Base-by-base conservation (phyloP, 495 filamentous ascomycete genomes). In the Trichoderma erinaceum region DNA sequence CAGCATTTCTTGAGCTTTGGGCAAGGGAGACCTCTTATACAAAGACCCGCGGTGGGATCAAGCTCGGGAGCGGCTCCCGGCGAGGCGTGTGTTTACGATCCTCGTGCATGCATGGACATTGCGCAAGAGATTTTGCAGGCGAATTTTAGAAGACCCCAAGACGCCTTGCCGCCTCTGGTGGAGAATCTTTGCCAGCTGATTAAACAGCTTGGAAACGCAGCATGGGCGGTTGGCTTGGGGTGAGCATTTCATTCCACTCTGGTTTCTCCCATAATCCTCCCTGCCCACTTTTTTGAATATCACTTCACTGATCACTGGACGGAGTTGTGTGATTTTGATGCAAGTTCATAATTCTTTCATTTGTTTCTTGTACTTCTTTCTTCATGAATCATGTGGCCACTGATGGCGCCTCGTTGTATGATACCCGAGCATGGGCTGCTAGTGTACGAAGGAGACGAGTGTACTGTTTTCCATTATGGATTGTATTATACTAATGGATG, bases 121-220 rank as follows among this genome's bases (percentile, higher is more conserved):
- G 78, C 80, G 11, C 75, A 82, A 63, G 77, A 80, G 58, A 75
- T 86, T 0, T 74, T 87, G 64, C 73, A 77, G 29, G 72, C 74
- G 6, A 85, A 85, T 71, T 83, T 80, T 71, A 90, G 95, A 5
- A 88, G 83, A 73, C 84, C 87, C 70, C 82, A 87, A 75, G 80
- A 79, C n/a, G 91, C 91, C 1, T 76, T 99, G 71, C 76, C 90
- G 48, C 82, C 83, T 6, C 82, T 96, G 41, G 93, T 85, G 16
- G 85, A 87, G 71, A 87, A 86, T 69, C 75, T 88, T 8, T 78
- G 83, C 50, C 75, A 82, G 41, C 72, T 89, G 66, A 81, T 88
- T 74, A 81, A 82, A 56, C 83, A 84, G 70, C 63, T 86, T 67
- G 82, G 81, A 41, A 73, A 81, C 43, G 78, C 76, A 3, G 79